A percentile compares a stretch with the other conserved stretches of the same genome.
Conservation (phyloP, 169 alveolate species). For the Plasmodium fragile region DNA sequence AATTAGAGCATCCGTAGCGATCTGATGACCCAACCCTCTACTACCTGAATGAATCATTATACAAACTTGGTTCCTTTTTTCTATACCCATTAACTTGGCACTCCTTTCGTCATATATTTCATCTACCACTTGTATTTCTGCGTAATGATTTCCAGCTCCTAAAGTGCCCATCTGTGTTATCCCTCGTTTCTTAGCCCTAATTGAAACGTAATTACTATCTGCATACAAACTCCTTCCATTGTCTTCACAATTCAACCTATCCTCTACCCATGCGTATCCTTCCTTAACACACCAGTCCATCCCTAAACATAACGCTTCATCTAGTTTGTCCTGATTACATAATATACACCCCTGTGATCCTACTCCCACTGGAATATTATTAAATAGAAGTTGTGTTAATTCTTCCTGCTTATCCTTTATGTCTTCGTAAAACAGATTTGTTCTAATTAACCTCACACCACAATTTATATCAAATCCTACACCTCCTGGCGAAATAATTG, state of each 20-base stretch:
- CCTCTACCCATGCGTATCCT: constrained; percentile 90
- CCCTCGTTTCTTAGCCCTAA: constrained; percentile 90
- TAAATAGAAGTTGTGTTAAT: constrained; percentile 89
- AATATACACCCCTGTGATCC: constrained; percentile 89
- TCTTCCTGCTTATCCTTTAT: constrained; percentile 83
- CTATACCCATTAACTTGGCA: constrained; percentile 91
- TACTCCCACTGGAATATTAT: constrained; percentile 93
- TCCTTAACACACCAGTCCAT: constrained; percentile 87
- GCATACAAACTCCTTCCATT: constrained; percentile 91
- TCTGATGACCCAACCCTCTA: constrained; percentile 93
- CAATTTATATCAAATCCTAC: constrained; percentile 94
- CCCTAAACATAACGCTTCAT: constrained; percentile 88
- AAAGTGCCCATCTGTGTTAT: constrained; percentile 93
- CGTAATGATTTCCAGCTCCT: constrained; percentile 94
- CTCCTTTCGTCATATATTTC: constrained; percentile 89
- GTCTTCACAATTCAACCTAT: constrained; percentile 90
- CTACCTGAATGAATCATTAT: constrained; percentile 93
- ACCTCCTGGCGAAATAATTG: constrained; percentile 93
- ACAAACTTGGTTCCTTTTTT: constrained; percentile 86
- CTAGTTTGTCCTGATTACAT: constrained; percentile 79
- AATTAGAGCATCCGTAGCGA: constrained; percentile 90
- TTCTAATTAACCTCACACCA: constrained; percentile 90
- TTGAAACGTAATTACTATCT: constrained; percentile 88
- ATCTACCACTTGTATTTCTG: constrained; percentile 91
- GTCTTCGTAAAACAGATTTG: constrained; percentile 80